Percentiles rank a stretch among this genome's conserved stretches.
phyloP scores from a whole-genome alignment of 768 basidiomycete species.

The Xanthoconium purpureum region DNA sequence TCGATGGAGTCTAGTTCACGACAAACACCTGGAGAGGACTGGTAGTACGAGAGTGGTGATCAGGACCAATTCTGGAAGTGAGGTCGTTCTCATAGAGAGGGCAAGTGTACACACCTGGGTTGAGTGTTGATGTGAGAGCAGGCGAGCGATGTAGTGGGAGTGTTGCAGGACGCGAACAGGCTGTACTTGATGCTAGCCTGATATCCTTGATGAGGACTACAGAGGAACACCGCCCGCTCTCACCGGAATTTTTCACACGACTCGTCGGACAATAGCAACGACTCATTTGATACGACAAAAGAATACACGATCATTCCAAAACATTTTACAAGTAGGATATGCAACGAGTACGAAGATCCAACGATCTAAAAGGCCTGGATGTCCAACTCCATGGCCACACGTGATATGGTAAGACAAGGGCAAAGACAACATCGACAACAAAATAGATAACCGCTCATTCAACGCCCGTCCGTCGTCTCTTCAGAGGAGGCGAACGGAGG shows the following conservation, averaged over 20 bases:
- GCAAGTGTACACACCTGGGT: conserved; percentile 3
- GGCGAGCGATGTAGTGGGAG: not conserved
- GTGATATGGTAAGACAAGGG: conserved; percentile 12
- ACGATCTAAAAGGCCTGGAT: not conserved
- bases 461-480: conserved; percentile 47
- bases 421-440: conserved; percentile 12
- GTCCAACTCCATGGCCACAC: conserved; percentile 8
- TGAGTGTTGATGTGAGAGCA: not conserved
- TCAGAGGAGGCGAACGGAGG: conserved; percentile 41
- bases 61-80: conserved; percentile 9
- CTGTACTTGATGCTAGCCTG: conserved; percentile 27
- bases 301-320: conserved; percentile 30
- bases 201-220: conserved; percentile 28
- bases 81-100: conserved; percentile 4
- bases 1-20: conserved; percentile 16
- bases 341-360: conserved; percentile 12
- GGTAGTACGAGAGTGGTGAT: conserved; percentile 17
- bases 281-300: conserved; percentile 7
- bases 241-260: conserved; percentile 26
- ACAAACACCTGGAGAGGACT: conserved; percentile 6
- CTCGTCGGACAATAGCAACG: conserved; percentile 1
- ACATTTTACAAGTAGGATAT: conserved; percentile 34
- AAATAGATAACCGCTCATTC: conserved; percentile 27
- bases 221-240: conserved; percentile 12
- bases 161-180: conserved; percentile 14